Conservation (phyloP, 257 asterid species). For the Nicotiana noctiflora region DNA sequence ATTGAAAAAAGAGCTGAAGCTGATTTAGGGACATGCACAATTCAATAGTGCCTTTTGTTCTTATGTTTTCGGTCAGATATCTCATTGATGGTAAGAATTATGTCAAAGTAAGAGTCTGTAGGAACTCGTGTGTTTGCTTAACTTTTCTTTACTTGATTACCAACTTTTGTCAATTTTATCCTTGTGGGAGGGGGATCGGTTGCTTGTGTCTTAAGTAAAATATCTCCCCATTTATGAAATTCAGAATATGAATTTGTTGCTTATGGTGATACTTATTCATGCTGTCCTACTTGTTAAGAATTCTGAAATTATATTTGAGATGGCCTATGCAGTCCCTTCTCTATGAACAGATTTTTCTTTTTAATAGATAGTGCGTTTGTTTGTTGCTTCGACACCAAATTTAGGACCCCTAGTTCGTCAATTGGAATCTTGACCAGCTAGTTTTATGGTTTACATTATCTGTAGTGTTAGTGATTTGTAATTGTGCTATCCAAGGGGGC, state of each 20-base stretch:
- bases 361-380: neutral
- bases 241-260: neutral
- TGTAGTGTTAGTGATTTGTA: neutral
- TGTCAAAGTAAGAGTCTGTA: too few relatives aligned
- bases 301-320: neutral
- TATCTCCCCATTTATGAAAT: neutral
- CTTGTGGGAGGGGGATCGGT: neutral
- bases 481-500: neutral
- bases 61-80: too few relatives aligned
- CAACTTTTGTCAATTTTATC: neutral
- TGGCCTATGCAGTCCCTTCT: neutral
- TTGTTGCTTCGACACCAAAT: neutral
- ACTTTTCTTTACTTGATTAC: neutral
- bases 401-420: neutral
- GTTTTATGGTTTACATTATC: neutral
- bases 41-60: too few relatives aligned
- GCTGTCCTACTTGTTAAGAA: neutral
- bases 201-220: neutral
- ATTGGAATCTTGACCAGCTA: neutral
- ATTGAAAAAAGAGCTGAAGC: neutral
- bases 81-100: too few relatives aligned
- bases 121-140: too few relatives aligned
- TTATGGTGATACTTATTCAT: neutral
- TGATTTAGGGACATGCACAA: too few relatives aligned
- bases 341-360: neutral